These are phyloP conservation scores for Populus hybrid DNA, from an alignment of 441 rosid species.

Conservation along the genomic window DNA sequence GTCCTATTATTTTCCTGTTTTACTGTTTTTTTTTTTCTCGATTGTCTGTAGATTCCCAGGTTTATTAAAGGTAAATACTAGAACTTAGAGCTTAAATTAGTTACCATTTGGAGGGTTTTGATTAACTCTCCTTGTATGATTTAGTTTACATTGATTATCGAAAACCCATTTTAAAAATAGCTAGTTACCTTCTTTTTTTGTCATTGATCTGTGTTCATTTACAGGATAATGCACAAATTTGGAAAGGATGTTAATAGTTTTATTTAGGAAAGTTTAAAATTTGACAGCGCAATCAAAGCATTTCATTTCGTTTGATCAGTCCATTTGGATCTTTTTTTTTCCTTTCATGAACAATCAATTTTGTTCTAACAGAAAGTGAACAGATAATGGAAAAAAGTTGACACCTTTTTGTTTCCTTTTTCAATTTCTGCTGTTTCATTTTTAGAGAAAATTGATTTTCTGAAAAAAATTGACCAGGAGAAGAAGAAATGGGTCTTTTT, in stretches of 20 bases:
- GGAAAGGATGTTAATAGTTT: not conserved
- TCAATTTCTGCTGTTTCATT: not conserved
- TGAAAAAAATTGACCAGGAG: not conserved
- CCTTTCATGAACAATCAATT: too few relatives aligned
- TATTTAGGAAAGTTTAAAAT: not conserved
- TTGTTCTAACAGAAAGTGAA: not conserved
- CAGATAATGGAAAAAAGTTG: not conserved
- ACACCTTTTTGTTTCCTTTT: not conserved
- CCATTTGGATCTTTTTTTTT: not conserved
- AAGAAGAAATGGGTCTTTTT: not conserved
- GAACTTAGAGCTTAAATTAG: constrained; percentile 7
- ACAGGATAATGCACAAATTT: not conserved
- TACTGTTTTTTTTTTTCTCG: not conserved
- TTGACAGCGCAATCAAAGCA: not conserved
- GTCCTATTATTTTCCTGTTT: not conserved
- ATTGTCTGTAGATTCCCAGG: not conserved
- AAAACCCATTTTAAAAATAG: not conserved
- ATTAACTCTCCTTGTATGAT: constrained; percentile 18
- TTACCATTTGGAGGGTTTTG: constrained; percentile 9
- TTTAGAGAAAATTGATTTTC: not conserved
- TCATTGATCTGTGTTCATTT: not conserved
- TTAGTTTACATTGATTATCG: not conserved
- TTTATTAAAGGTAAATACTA: not conserved
- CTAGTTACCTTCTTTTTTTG: not conserved
- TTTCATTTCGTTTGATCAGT: not conserved